Base-by-base conservation (phyloP, 495 filamentous ascomycete genomes). In the Rhypophila decipiens region DNA sequence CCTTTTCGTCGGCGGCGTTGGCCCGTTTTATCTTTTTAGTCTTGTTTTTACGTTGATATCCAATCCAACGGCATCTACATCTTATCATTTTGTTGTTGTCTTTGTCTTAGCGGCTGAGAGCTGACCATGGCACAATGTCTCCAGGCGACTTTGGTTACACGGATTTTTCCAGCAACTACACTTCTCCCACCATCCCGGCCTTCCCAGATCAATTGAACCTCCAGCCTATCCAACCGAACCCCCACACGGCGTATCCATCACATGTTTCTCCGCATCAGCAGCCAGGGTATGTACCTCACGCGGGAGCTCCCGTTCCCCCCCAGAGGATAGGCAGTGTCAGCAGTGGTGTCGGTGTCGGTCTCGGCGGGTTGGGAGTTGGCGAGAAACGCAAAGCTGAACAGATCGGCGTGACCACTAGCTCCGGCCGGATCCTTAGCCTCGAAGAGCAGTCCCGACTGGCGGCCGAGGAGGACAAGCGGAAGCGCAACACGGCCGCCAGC, bases 391-490 rank as follows among this genome's bases (percentile, higher is more conserved):
- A 80, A 56, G 58, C 73, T 35, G 67, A 73, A 53, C 58, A n/a
- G 43, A 60, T 37, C 60, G 63, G 41, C 53, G 59, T 24, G 53
- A 56, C 49, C 62, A 5, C 21, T 38, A 63, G 64, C 44, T 55
- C 61, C 31, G 56, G 56, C 50, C 62, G 66, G 35, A 57, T 69
- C 36, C 52, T 72, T 3, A 73, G 65, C 53, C 73, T 82, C 49
- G 85, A 88, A 62, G 85, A 88, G 58, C 68, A 80, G 51, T 77
- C 90, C 27, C 78, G 88, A 27, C 55, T 82, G 12, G 89, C 88
- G 13, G 90, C 93, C 24, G 93, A 98, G 68, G 93, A 98, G 72
- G 93, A 98, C 66, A 96, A 96, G 65, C 87, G 93, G 10, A 83
- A 91, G 38, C 86, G 93, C 51, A 98, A 98, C 68, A 98, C 93